Conservation (phyloP, 2,329 filamentous ascomycete genomes). For the Ilyonectria sp. region DNA sequence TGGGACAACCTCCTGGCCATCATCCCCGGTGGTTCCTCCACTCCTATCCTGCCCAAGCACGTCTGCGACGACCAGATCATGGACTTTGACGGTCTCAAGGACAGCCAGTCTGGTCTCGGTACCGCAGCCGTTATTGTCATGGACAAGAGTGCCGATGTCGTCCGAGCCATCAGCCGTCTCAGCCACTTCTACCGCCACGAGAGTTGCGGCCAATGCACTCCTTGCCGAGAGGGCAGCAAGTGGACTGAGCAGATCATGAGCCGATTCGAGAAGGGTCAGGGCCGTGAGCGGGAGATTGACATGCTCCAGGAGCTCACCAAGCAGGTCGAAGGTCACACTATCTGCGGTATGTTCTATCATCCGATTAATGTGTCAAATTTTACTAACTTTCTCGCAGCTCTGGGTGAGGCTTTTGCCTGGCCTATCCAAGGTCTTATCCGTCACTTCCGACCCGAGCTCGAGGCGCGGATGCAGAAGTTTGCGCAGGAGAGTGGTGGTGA, state of each 20-base stretch:
- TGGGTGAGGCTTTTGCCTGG: constrained; percentile 99
- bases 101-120: constrained; percentile 96
- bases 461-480: constrained; percentile 90
- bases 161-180: constrained; percentile 92
- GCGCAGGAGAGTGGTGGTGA: constrained; percentile 80
- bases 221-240: constrained; percentile 98
- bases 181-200: constrained; percentile 99
- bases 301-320: constrained; percentile 99
- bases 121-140: constrained; percentile 99
- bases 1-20: constrained; percentile 98
- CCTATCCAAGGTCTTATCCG: constrained; percentile 98
- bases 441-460: constrained; percentile 96
- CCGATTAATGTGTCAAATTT: neutral
- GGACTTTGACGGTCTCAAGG: constrained; percentile 99
- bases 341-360: constrained; percentile 79
- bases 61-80: constrained; percentile 97
- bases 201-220: constrained; percentile 97
- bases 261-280: constrained; percentile 93
- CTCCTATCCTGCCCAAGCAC: constrained; percentile 90
- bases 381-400: constrained; percentile 67
- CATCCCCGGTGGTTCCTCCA: constrained; percentile 97
- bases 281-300: constrained; percentile 93
- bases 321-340: constrained; percentile 99
- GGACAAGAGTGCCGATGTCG: constrained; percentile 97
- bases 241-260: constrained; percentile 99